Percentiles rank a stretch among this genome's conserved stretches.
Evolutionary conservation across 441 rosid species (phyloP).

Genomic region (Adansonia rubrostipa): DNA sequence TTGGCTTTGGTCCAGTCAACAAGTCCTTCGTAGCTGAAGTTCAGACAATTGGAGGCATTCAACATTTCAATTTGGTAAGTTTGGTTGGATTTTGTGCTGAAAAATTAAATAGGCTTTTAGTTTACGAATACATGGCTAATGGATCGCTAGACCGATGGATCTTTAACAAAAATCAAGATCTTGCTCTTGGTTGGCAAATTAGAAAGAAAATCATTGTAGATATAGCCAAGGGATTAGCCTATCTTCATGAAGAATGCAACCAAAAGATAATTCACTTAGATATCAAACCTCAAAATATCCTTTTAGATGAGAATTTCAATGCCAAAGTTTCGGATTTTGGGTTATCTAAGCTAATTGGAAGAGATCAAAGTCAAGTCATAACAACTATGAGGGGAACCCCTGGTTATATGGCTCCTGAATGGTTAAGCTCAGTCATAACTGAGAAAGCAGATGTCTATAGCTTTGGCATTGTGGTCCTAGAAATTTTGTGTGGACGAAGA

Average conservation of each 20-base stretch:
- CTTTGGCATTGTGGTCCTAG: too few relatives aligned
- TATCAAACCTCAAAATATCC: constrained; percentile 30
- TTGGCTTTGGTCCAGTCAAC: constrained; percentile 32
- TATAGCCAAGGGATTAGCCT: constrained; percentile 24
- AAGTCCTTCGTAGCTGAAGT: constrained; percentile 34
- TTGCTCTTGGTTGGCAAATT: constrained; percentile 31
- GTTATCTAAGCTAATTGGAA: constrained; percentile 32
- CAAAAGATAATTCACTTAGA: constrained; percentile 37
- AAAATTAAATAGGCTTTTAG: constrained; percentile 32
- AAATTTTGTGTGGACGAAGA: too few relatives aligned
- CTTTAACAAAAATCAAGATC: constrained; percentile 1
- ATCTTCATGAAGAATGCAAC: constrained; percentile 25
- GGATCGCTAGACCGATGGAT: constrained; percentile 39
- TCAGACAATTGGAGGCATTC: constrained; percentile 19
- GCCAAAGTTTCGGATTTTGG: constrained; percentile 49
- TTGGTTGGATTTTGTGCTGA: constrained; percentile 34
- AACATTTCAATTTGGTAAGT: constrained; percentile 36
- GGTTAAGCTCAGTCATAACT: constrained; percentile 31
- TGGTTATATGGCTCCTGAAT: constrained; percentile 35
- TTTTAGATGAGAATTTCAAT: constrained; percentile 36
- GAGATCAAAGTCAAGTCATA: constrained; percentile 35
- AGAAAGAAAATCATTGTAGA: constrained; percentile 25
- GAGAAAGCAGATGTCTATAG: too few relatives aligned
- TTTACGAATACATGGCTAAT: constrained; percentile 37
- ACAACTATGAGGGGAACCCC: constrained; percentile 43